phyloP scores from a whole-genome alignment of 1,139 yeast species.

The Yamadazyma aaseri region DNA sequence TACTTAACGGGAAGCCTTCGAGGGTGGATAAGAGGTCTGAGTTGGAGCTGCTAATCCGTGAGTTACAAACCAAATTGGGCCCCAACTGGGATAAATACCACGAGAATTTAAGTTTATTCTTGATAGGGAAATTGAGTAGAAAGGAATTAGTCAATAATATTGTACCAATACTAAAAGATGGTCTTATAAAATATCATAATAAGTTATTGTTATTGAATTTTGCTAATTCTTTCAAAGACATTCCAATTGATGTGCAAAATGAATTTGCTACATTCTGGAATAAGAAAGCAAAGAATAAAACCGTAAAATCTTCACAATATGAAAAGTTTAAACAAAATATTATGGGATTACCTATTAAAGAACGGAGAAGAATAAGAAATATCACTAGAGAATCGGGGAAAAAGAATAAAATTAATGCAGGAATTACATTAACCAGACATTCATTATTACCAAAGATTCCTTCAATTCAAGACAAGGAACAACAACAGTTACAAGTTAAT shows the following conservation, averaged over 20 bases:
- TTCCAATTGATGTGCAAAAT: conserved; percentile 40
- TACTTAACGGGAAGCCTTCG: not conserved
- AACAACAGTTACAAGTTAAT: conserved; percentile 49
- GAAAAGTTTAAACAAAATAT: conserved; percentile 83
- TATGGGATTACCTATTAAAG: conserved; percentile 81
- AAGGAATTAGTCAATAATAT: conserved; percentile 63
- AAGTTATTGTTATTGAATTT: conserved; percentile 75
- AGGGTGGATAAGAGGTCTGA: conserved; percentile 52
- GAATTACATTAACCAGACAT: conserved; percentile 79
- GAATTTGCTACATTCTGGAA: conserved; percentile 62
- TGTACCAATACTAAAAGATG: conserved; percentile 53
- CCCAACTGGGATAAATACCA: conserved; percentile 85
- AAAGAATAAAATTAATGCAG: conserved; percentile 70
- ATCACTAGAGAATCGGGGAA: conserved; percentile 83
- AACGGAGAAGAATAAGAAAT: conserved; percentile 78
- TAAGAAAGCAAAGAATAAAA: conserved; percentile 43
- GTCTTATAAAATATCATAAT: conserved; percentile 63
- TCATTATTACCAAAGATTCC: conserved; percentile 88
- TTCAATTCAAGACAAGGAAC: conserved; percentile 59
- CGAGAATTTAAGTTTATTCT: conserved; percentile 69
- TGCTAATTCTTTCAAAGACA: conserved; percentile 81
- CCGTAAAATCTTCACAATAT: conserved; percentile 60
- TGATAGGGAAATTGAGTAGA: conserved; percentile 78
- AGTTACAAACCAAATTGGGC: conserved; percentile 71
- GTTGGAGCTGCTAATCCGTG: conserved; percentile 68